Percentiles rank a stretch among this genome's conserved stretches.
Evolutionary conservation across 352 stramenopile species (phyloP).

Genomic region (Globisporangium apiculatum): DNA sequence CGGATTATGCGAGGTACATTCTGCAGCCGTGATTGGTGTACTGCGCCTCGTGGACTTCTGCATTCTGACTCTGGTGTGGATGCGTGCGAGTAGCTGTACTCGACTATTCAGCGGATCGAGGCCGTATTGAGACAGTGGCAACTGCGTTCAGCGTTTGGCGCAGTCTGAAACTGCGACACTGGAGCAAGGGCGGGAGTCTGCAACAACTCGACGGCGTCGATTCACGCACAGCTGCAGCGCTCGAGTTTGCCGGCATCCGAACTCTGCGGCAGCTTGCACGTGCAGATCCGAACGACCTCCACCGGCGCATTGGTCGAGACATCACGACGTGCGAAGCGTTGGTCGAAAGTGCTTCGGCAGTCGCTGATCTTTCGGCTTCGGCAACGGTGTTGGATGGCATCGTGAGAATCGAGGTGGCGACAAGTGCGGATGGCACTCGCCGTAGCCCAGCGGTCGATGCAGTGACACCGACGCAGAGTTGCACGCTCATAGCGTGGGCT

Average conservation of each 20-base stretch:
- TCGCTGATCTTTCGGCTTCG: slow-evolving; percentile 16
- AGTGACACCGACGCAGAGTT: not conserved
- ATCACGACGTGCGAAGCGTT: slow-evolving; percentile 14
- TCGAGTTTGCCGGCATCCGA: slow-evolving; percentile 24
- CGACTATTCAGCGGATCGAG: not conserved
- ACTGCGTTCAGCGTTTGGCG: slow-evolving; percentile 17
- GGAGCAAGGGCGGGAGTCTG: slow-evolving; percentile 19
- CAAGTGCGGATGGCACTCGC: not conserved
- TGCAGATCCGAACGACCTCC: slow-evolving; percentile 10
- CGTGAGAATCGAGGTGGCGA: slow-evolving; percentile 6
- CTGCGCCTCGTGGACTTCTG: not conserved
- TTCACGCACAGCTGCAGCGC: slow-evolving; percentile 5
- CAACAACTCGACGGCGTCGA: slow-evolving; percentile 18
- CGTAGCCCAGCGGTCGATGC: too few relatives aligned
- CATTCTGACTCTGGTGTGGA: not conserved
- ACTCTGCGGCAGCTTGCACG: slow-evolving; percentile 20
- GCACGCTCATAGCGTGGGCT: slow-evolving; percentile 12
- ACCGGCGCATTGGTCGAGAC: slow-evolving; percentile 13
- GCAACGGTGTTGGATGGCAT: not conserved
- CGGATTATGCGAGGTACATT: slow-evolving; percentile 24
- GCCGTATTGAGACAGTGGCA: slow-evolving; percentile 11
- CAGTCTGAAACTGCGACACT: slow-evolving; percentile 19
- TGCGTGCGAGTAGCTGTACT: not conserved
- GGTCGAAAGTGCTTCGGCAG: slow-evolving; percentile 8
- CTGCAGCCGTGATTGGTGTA: too few relatives aligned